Base-by-base conservation (phyloP, 1,284 basidiomycete genomes). In the Cutaneotrichosporon mucoides region DNA sequence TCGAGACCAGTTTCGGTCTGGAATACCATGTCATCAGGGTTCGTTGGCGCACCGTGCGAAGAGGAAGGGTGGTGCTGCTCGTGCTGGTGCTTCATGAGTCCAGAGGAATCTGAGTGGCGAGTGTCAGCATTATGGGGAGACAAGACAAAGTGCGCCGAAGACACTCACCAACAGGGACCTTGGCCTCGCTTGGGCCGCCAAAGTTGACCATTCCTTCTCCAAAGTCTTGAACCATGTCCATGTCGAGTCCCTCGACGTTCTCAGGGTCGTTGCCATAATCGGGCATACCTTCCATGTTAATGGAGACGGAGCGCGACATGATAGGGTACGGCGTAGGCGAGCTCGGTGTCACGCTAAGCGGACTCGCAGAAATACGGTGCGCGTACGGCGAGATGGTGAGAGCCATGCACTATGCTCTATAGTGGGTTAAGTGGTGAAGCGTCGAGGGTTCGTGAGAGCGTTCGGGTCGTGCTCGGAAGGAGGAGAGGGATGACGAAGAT, bases 201-300 rank as follows among this genome's bases (percentile, higher is more conserved):
- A 73, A 67, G 73, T 71, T 41, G 72, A 76, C 72, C 11, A 73
- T 68, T 12, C 72, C 73, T n/a, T 68, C 74, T 11, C 69, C 73
- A 48, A 76, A 76, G 63, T 72, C 71, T 56, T 72, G 68, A 46
- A 74, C 65, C 68, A 75, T 71, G 48, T 73, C 71, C 66, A 72
- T 72, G 55, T 73, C 68, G 11, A 72, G 55, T 36, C 53, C 40
- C 10, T 58, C 57, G 35, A 60, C 49, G 37, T 60, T 53, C 43
- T 57, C 59, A 10, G 48, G 16, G 11, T 57, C 43, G 38, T 58
- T 44, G 46, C 45, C 56, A 15, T 53, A 56, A 49, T 57, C 60
- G 50, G 53, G 47, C 15, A 65, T 44, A n/a, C 55, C 56, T 38
- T 62, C 61, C 64, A 65, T 65, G 51, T 65, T 65, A 34, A 65